Conservation (phyloP, 169 alveolate genomes). For the Amoebophrya sp. region DNA sequence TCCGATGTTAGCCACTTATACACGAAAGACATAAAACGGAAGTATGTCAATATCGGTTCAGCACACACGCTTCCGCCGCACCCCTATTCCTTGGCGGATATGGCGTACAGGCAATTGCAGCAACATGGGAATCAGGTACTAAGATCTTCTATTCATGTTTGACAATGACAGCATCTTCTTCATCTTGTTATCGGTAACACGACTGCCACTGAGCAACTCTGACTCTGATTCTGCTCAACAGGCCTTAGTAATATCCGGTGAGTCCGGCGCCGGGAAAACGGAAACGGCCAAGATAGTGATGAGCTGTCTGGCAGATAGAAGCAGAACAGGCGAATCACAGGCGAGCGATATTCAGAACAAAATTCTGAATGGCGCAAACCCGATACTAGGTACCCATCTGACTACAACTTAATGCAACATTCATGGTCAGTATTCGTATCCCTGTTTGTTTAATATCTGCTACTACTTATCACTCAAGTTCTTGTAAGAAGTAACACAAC, state of each 20-base stretch:
- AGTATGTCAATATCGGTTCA: conserved; percentile 31
- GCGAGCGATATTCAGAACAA: not conserved
- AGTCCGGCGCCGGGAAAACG: conserved; percentile 84
- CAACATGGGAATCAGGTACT: conserved; percentile 51
- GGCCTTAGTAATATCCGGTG: conserved; percentile 79
- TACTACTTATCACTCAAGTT: too few relatives aligned
- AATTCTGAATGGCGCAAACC: conserved; percentile 11
- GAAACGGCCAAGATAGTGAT: conserved; percentile 68
- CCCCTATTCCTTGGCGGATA: conserved; percentile 53
- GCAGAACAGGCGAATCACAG: conserved; percentile 40
- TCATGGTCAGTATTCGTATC: too few relatives aligned
- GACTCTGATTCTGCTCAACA: too few relatives aligned
- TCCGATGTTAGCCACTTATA: conserved; percentile 29
- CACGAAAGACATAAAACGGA: conserved; percentile 44
- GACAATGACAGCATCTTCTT: too few relatives aligned
- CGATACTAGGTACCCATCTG: conserved; percentile 12
- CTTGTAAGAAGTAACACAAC: too few relatives aligned
- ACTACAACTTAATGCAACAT: too few relatives aligned
- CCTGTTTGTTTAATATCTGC: too few relatives aligned
- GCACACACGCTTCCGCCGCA: conserved; percentile 53
- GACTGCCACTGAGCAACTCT: too few relatives aligned
- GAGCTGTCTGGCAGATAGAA: conserved; percentile 49
- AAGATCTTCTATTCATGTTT: too few relatives aligned
- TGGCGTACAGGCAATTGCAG: conserved; percentile 48
- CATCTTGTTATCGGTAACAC: too few relatives aligned